phyloP scores from a whole-genome alignment of 2,329 filamentous ascomycete genomes.

The Sclerotinia subarctica region DNA sequence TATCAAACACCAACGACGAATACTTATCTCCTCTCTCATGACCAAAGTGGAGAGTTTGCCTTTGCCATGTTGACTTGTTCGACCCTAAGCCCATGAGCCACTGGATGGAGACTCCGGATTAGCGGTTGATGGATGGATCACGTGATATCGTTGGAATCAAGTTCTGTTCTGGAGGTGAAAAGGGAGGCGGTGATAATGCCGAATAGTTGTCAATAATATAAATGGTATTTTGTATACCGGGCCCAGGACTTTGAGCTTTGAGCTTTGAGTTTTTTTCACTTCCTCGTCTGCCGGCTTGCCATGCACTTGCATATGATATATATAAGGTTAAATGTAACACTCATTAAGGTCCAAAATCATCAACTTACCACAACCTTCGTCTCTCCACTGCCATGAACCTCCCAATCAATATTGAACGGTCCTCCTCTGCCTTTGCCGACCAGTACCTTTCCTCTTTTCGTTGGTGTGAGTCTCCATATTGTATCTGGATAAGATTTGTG shows the following conservation, averaged over 20 bases:
- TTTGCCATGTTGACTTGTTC: conserved; percentile 69
- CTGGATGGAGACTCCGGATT: conserved; percentile 43
- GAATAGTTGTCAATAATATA: background rate
- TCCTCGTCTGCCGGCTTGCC: conserved; percentile 7
- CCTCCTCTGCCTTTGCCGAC: conserved; percentile 71
- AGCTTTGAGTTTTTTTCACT: background rate
- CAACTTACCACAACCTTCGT: conserved; percentile 63
- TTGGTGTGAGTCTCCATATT: conserved; percentile 67
- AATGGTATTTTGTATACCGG: background rate
- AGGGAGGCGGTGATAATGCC: background rate
- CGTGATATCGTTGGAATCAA: background rate
- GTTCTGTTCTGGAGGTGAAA: background rate
- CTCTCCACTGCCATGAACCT: conserved; percentile 73
- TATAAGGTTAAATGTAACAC: too few relatives aligned
- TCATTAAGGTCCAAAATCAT: background rate
- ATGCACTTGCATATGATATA: background rate
- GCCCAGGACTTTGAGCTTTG: too few relatives aligned
- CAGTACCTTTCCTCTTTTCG: conserved; percentile 55
- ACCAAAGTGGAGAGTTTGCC: conserved; percentile 78
- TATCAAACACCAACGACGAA: conserved; percentile 75
- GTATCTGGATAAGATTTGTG: conserved; percentile 66
- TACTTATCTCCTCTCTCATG: conserved; percentile 66
- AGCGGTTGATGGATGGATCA: conserved; percentile 18
- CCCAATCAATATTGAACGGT: conserved; percentile 73
- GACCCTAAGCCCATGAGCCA: conserved; percentile 79